phyloP scores from a whole-genome alignment of 1,284 basidiomycete species.

The Trametes polyzona region DNA sequence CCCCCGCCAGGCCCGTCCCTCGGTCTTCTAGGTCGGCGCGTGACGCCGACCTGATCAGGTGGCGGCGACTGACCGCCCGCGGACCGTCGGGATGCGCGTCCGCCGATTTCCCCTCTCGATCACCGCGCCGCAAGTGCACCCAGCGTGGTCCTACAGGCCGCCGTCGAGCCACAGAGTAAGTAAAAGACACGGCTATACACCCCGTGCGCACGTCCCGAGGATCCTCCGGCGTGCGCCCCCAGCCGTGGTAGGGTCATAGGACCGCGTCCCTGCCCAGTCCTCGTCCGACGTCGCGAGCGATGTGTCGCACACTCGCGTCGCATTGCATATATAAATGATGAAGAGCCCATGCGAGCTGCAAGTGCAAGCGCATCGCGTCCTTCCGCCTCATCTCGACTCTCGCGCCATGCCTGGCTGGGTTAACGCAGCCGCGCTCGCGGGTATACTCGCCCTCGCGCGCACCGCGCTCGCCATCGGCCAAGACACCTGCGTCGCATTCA shows the following conservation, averaged over 20 bases:
- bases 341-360: neutral
- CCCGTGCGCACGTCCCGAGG: constrained; percentile 4
- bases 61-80: neutral
- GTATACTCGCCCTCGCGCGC: constrained; percentile 4
- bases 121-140: neutral
- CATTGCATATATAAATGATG: neutral
- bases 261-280: neutral
- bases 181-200: neutral
- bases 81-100: neutral
- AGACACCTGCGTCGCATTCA: constrained; percentile 38
- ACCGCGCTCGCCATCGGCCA: constrained; percentile 39
- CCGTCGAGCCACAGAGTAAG: neutral
- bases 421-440: neutral
- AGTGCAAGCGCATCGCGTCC: neutral
- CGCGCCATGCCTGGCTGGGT: neutral
- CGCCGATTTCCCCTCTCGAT: neutral
- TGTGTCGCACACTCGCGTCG: neutral
- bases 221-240: neutral
- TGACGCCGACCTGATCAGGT: neutral
- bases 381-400: neutral
- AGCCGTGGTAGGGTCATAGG: constrained; percentile 5
- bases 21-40: too few species aligned
- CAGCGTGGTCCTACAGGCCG: neutral
- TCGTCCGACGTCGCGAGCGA: neutral
- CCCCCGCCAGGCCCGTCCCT: too few species aligned